These are phyloP conservation scores for Sarocladium oryzae DNA, from an alignment of 2,329 filamentous ascomycete species.

Conservation along the genomic window DNA sequence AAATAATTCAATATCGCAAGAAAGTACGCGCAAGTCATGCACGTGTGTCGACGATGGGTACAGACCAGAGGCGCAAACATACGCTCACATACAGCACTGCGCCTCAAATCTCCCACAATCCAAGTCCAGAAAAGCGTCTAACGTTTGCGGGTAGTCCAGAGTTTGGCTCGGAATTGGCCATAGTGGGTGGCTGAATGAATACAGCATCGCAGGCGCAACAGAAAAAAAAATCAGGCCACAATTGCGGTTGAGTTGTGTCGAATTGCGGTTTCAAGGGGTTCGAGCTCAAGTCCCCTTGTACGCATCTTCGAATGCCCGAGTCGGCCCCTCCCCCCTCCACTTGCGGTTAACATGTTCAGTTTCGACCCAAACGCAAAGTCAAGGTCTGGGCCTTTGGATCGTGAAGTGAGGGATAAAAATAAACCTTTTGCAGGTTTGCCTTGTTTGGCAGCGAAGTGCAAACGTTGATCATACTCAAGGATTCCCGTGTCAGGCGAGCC, in stretches of 20 bases:
- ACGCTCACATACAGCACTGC: too few species aligned
- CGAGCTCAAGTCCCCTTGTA: background rate
- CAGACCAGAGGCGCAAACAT: too few species aligned
- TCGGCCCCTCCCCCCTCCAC: background rate
- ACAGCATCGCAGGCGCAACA: background rate
- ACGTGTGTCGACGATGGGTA: too few species aligned
- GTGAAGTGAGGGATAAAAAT: background rate
- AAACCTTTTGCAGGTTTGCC: background rate
- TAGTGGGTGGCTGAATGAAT: too few species aligned
- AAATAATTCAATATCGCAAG: too few species aligned
- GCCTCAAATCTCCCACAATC: background rate
- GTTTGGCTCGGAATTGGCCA: background rate
- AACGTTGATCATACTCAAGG: constrained; percentile 3
- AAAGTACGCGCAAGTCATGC: too few species aligned
- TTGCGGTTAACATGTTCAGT: constrained; percentile 4
- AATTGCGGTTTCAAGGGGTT: constrained; percentile 2
- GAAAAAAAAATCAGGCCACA: constrained; percentile 1
- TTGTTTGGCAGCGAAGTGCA: background rate
- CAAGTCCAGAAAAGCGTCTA: background rate
- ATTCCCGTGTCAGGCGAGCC: background rate
- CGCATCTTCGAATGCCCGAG: background rate
- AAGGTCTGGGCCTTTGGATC: background rate
- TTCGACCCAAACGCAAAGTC: background rate
- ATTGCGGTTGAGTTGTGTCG: background rate
- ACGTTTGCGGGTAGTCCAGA: background rate